Evolutionary conservation across 1,139 yeast species (phyloP).

Genomic region (Suhomyces choctaworum): DNA sequence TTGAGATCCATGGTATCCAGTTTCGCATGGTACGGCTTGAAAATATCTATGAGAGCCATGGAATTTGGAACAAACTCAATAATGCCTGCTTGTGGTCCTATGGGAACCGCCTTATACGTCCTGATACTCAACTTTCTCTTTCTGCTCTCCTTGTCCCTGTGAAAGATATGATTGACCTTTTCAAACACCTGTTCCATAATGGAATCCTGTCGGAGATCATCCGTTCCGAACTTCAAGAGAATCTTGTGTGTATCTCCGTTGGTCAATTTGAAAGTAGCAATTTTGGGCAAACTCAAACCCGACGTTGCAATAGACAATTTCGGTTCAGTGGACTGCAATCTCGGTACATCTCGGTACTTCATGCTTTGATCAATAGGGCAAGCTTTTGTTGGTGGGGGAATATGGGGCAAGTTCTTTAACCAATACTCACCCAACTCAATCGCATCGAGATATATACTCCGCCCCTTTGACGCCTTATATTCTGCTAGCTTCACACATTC

Average conservation of each 20-base stretch:
- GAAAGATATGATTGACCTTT: slow-evolving; percentile 75
- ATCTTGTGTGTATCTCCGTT: slow-evolving; percentile 60
- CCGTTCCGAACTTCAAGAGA: slow-evolving; percentile 81
- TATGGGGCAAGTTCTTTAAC: slow-evolving; percentile 47
- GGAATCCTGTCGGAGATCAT: slow-evolving; percentile 92
- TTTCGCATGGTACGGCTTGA: slow-evolving; percentile 57
- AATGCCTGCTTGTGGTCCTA: slow-evolving; percentile 85
- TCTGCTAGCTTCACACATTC: slow-evolving; percentile 55
- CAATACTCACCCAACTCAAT: slow-evolving; percentile 54
- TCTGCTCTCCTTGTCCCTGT: slow-evolving; percentile 55
- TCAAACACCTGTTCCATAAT: slow-evolving; percentile 97
- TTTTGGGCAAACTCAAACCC: slow-evolving; percentile 87
- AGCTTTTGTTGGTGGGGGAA: slow-evolving; percentile 72
- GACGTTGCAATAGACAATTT: slow-evolving; percentile 63
- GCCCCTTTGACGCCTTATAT: slow-evolving; percentile 38
- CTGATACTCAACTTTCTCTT: slow-evolving; percentile 61
- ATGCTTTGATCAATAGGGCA: slow-evolving; percentile 44
- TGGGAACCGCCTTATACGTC: slow-evolving; percentile 87
- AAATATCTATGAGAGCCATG: slow-evolving; percentile 64
- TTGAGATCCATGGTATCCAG: slow-evolving; percentile 49
- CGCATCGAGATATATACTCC: slow-evolving; percentile 36
- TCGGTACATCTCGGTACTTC: slow-evolving; percentile 51
- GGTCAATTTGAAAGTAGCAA: slow-evolving; percentile 53
- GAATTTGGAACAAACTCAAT: slow-evolving; percentile 89
- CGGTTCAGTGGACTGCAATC: slow-evolving; percentile 46